These are phyloP conservation scores for Penicillium expansum DNA, from an alignment of 2,329 filamentous ascomycete species.

Conservation along the genomic window DNA sequence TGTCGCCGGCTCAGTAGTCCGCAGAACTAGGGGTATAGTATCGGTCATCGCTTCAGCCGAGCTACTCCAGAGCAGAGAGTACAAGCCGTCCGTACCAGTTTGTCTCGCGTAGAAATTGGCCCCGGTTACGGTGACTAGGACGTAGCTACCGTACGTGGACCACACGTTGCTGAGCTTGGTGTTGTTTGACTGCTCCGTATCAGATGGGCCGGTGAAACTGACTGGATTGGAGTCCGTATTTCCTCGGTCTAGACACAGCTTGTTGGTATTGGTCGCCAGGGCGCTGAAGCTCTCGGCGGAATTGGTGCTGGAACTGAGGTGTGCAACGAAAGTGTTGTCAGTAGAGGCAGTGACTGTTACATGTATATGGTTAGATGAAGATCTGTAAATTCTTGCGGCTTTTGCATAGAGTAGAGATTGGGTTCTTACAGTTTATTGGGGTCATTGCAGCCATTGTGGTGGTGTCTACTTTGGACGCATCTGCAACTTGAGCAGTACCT, in stretches of 20 bases:
- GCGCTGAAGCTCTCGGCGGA: neutral
- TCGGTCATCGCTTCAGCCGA: constrained; percentile 6
- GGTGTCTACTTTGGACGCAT: constrained; percentile 4
- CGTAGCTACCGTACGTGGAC: constrained; percentile 15
- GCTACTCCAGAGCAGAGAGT: constrained; percentile 14
- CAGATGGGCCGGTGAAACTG: constrained; percentile 1
- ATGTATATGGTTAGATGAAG: neutral
- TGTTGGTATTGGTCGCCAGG: constrained; percentile 4
- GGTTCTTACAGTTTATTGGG: constrained; percentile 12
- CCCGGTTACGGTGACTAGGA: constrained; percentile 10
- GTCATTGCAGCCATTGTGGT: constrained; percentile 1
- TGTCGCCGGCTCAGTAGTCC: constrained; percentile 14
- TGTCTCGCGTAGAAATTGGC: constrained; percentile 16
- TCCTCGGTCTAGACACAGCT: constrained; percentile 8
- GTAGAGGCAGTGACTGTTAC: constrained; percentile 2
- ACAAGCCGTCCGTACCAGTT: constrained; percentile 8
- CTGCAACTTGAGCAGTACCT: constrained; percentile 11
- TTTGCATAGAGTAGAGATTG: neutral
- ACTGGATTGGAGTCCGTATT: constrained; percentile 4
- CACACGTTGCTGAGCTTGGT: constrained; percentile 12
- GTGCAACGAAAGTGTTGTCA: constrained; percentile 11
- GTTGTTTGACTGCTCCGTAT: neutral
- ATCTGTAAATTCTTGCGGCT: neutral
- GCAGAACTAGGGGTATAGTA: constrained; percentile 10
- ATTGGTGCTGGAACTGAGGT: constrained; percentile 1